Base-by-base conservation (phyloP, 2,329 filamentous ascomycete species). In the Bipolaris oryzae region DNA sequence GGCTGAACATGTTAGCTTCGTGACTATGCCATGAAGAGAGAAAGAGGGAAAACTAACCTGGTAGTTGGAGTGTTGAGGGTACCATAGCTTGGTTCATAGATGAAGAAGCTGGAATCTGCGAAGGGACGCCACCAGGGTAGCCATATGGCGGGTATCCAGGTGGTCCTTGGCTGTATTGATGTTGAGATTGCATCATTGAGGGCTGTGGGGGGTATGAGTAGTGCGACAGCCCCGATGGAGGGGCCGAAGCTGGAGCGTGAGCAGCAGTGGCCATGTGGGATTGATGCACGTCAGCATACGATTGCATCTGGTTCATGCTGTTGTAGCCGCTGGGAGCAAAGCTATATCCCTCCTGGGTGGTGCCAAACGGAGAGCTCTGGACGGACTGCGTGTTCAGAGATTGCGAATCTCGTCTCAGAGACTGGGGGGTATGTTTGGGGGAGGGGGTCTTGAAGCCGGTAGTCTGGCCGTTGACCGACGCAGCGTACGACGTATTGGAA, bases 221-320 rank as follows among this genome's bases (percentile, higher is more conserved):
- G 67, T 93, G 90, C 42, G 85, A 81, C 76, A 96, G 84, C 49
- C 82, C 84, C 57, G 87, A 82, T 0, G 92, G 90, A 13, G 91
- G 89, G 43, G 90, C 89, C 20, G 90, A 87, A 74, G 92, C 89
- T 9, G 90, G 88, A 57, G 87, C 83, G 69, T 89, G 90, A 58
- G 91, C 90, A 58, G 88, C 89, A 65, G 88, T 85, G 68, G 90
- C 90, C 82, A 96, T 88, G 77, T 95, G 90, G 69, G 84, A 80
- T 63, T 85, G 81, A 74, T 88, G 84, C 72, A 95, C 92, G 77
- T 96, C 95, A 88, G 96, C 90, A 69, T 96, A 94, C 67, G 87
- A 83, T 71, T 87, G 85, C 69, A 85, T 84, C 78, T 89, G 89
- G 80, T 96, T 96, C 93, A 97, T 96, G 78, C 77, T 80, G 76